Evolutionary conservation across 306 rosid species (phyloP).

Genomic region (Psophocarpus tetragonolobus): DNA sequence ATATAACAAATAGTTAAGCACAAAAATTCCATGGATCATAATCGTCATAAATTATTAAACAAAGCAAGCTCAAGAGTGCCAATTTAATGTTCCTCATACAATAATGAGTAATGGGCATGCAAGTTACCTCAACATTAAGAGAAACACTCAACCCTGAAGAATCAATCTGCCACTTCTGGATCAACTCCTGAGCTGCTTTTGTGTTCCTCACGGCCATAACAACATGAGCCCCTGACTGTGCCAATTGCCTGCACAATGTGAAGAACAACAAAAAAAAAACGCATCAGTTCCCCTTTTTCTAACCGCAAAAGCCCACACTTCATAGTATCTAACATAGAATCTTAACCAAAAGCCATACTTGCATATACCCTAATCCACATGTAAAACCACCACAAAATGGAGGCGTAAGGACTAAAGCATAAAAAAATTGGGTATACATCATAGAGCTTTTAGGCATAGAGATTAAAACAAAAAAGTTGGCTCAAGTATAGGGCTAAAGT

Average conservation of each 20-base stretch:
- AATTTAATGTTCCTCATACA: slow-evolving; percentile 5
- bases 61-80: slow-evolving; percentile 4
- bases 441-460: background rate
- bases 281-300: background rate
- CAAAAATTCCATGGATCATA: background rate
- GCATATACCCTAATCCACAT: background rate
- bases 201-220: slow-evolving; percentile 98
- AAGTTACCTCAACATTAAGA: slow-evolving; percentile 84
- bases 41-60: background rate
- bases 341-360: slow-evolving; percentile 17
- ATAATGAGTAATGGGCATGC: background rate
- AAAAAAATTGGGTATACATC: background rate
- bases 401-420: background rate
- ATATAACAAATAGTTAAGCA: background rate
- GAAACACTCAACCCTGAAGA: slow-evolving; percentile 82
- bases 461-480: background rate
- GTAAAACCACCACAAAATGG: background rate
- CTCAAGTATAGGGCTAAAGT: background rate
- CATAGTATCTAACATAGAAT: background rate
- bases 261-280: background rate
- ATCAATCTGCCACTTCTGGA: slow-evolving; percentile 88
- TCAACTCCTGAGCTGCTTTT: slow-evolving; percentile 74
- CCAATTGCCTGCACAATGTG: slow-evolving; percentile 77
- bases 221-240: slow-evolving; percentile 93
- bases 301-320: background rate